These are phyloP conservation scores for Verticillium longisporum DNA, from an alignment of 2,329 filamentous ascomycete species.

Conservation along the genomic window DNA sequence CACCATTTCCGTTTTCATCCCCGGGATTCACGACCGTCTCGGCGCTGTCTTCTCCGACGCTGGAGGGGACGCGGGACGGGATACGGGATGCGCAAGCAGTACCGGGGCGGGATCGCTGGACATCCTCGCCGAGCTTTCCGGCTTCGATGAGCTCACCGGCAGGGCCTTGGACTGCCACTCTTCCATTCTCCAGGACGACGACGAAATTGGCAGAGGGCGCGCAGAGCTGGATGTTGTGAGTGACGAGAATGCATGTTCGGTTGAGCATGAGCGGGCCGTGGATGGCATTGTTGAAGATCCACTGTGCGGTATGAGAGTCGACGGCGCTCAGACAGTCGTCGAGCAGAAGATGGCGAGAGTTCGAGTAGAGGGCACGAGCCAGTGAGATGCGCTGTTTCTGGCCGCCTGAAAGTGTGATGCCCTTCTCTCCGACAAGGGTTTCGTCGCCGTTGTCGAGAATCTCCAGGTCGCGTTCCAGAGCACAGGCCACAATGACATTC, in stretches of 20 bases:
- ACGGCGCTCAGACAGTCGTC: constrained; percentile 96
- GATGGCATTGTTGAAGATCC: constrained; percentile 94
- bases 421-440: constrained; percentile 93
- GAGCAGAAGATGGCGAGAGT: constrained; percentile 80
- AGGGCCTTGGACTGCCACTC: constrained; percentile 68
- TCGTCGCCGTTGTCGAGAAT: constrained; percentile 86
- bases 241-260: constrained; percentile 90
- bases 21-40: constrained; percentile 51
- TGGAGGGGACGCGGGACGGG: constrained; percentile 72
- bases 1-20: constrained; percentile 36
- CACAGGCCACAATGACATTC: constrained; percentile 84
- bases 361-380: constrained; percentile 94
- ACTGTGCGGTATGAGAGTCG: constrained; percentile 94
- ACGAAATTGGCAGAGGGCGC: constrained; percentile 74
- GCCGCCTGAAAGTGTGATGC: constrained; percentile 90
- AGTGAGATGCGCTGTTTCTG: constrained; percentile 97
- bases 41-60: constrained; percentile 56
- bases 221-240: constrained; percentile 88
- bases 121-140: constrained; percentile 83
- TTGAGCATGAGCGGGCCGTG: constrained; percentile 81
- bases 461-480: constrained; percentile 81
- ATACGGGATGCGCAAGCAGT: constrained; percentile 66
- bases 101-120: constrained; percentile 62
- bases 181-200: constrained; percentile 82
- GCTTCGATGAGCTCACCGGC: constrained; percentile 73